Evolutionary conservation across 176 grass and related monocot species (phyloP), one percentile per base, ranked within the genome.

Genomic region (Aegilops longissima): DNA sequence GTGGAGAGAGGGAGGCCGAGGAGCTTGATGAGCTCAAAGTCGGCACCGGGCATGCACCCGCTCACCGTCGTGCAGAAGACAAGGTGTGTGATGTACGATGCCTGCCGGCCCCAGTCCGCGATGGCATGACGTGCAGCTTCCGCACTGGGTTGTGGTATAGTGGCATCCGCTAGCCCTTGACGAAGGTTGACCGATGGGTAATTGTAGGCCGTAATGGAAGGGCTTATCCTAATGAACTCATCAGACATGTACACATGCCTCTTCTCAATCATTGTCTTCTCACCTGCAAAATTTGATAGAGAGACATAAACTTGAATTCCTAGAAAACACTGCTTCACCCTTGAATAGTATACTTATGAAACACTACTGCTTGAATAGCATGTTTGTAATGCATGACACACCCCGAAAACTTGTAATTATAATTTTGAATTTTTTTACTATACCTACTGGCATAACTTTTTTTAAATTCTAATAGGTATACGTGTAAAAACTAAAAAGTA

Each of bases 11-110:
- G 87, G 9, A 94, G 90, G 10, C 85, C 90, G 1, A 94, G 90
- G 21, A 92, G 90, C 71, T 91, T 94, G 13, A 73, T 81, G 24
- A 94, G 72, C 24, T 86, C 81, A 30, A 56, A 88, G 72, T 94
- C 92, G 0, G 84, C 87, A 3, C 89, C 92, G 1, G 92, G 89
- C 77, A 94, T 87, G 89, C 86, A 85, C 39, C 89, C 92, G 24
- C 89, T 90, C 61, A 61, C 51, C 5, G 89, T 87, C 23, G 87
- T 91, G 80, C 84, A 79, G 61, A 89, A 78, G 66, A 89, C 70
- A 51, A 94, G 51, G 67, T 94, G 92, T 14, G 92, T 94, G 81
- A 94, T 87, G 70, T 75, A 80, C 6, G 85, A 90, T 1, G 62
- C 81, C 9, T 83, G 85, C 56, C 78, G 67, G 10, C 93, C 90